Percentiles rank a stretch among this genome's conserved stretches.
Evolutionary conservation across 2,329 filamentous ascomycete genomes (phyloP).

Genomic region (Dothideomycetes sp.): DNA sequence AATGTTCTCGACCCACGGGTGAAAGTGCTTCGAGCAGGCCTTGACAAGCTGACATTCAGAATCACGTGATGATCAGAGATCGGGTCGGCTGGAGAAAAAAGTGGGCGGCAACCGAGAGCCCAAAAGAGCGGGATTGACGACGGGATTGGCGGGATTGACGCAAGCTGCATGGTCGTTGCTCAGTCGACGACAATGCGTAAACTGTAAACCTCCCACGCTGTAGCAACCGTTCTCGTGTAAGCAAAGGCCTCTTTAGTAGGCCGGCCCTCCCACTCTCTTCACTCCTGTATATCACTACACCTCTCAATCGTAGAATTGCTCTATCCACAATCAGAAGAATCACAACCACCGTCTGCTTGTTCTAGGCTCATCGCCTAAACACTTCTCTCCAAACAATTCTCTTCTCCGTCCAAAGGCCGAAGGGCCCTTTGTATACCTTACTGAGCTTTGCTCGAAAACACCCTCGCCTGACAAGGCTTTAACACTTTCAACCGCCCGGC

Average conservation of each 20-base stretch:
- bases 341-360: neutral
- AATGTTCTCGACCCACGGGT: too few species aligned
- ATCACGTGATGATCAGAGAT: too few species aligned
- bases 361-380: constrained; percentile 1
- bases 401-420: constrained; percentile 1
- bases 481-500: constrained; percentile 50
- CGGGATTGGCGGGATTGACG: neutral
- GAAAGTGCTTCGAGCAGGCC: too few species aligned
- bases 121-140: neutral
- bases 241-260: constrained; percentile 13
- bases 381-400: constrained; percentile 4
- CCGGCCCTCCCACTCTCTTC: neutral
- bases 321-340: constrained; percentile 10
- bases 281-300: constrained; percentile 6
- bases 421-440: constrained; percentile 5
- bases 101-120: too few species aligned
- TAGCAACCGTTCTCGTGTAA: constrained; percentile 11
- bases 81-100: too few species aligned
- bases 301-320: constrained; percentile 4
- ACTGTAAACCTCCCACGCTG: neutral
- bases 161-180: constrained; percentile 9
- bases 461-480: constrained; percentile 8
- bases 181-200: constrained; percentile 1
- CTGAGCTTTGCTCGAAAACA: constrained; percentile 2
- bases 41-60: too few species aligned